Evolutionary conservation across 139 green algal species (phyloP), one percentile per base, ranked within the genome.

Genomic region (Tetraselmis striata): DNA sequence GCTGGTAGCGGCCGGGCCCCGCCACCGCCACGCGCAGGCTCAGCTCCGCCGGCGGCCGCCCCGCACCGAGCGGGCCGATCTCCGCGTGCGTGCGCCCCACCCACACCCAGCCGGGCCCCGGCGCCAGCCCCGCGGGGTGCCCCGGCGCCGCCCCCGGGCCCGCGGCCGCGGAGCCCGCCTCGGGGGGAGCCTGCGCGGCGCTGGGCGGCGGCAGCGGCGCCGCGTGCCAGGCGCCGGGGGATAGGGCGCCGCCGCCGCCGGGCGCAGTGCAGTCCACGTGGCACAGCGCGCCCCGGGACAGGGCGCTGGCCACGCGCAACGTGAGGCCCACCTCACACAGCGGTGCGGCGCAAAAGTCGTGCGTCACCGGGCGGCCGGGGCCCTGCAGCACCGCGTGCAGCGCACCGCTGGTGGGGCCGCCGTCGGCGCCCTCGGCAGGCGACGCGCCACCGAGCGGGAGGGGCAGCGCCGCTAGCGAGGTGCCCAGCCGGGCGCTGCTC

Each of bases 281-380:
- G 76, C 92, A 29, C 1, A 78, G 75, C 1, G 85, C 87, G 1
- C 77, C 75, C 1, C 59, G 30, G 0, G 81, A 79, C n/a, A 87
- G 78, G 58, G 86, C 90, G 90, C 94, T 95, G 80, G 85, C 81
- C 84, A 94, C 59, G 1, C 23, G 30, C 29, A 94, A 85, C 28
- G 29, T 75, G 74, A 95, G 79, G 1, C 82, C 83, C 27, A 93
- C 82, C n/a, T 89, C 58, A 67, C 88, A 93, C 32, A 91, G 77
- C 0, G 82, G 76, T 11, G 83, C 75, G 5, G 32, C 27, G 0
- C 77, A 28, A 81, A 95, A 95, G 86, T 94, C 89, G 77, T 94
- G 89, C 29, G 26, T 59, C 31, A 92, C 27, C 11, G 45, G 45
- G 0, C 0, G 27, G 11, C 25, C 2, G 22, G 30, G 29, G 0